Conservation (phyloP, 1,284 basidiomycete species). For the Coniferiporia sulphurascens region DNA sequence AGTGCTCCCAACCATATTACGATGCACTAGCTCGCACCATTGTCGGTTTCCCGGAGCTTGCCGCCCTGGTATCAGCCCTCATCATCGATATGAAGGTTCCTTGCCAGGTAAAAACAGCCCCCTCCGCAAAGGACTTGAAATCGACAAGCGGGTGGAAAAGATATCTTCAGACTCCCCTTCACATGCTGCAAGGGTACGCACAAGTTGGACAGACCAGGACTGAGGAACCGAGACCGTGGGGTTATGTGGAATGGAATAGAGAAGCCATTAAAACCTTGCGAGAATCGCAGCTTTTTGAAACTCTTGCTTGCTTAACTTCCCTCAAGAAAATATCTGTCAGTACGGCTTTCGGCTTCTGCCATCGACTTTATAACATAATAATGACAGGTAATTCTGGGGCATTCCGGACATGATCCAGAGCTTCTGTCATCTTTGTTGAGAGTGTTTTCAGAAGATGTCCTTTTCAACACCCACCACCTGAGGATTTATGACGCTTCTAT, state of each 20-base stretch:
- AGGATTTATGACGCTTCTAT: slow-evolving; percentile 12
- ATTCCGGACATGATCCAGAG: slow-evolving; percentile 9
- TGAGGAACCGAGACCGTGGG: background rate
- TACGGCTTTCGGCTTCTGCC: background rate
- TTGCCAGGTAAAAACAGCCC: slow-evolving; percentile 7
- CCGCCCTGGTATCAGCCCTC: slow-evolving; percentile 3
- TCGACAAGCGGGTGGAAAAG: background rate
- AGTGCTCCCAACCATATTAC: slow-evolving; percentile 16
- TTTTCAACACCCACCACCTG: background rate
- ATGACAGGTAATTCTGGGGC: slow-evolving; percentile 13
- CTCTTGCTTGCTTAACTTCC: slow-evolving; percentile 1
- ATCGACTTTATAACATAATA: background rate
- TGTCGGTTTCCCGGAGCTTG: slow-evolving; percentile 5
- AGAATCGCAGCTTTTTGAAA: background rate
- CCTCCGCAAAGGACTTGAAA: slow-evolving; percentile 4
- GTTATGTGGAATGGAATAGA: slow-evolving; percentile 8
- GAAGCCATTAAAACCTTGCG: slow-evolving; percentile 5
- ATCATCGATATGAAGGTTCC: slow-evolving; percentile 12
- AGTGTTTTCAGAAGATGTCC: background rate
- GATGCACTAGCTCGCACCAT: slow-evolving; percentile 13
- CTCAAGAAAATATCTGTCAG: slow-evolving; percentile 7
- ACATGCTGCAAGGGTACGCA: background rate
- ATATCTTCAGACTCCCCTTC: background rate
- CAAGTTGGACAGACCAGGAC: background rate
- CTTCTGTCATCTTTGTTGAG: slow-evolving; percentile 7